These are phyloP conservation scores for Penicillium silybi DNA, from an alignment of 495 filamentous ascomycete species.

Conservation along the genomic window DNA sequence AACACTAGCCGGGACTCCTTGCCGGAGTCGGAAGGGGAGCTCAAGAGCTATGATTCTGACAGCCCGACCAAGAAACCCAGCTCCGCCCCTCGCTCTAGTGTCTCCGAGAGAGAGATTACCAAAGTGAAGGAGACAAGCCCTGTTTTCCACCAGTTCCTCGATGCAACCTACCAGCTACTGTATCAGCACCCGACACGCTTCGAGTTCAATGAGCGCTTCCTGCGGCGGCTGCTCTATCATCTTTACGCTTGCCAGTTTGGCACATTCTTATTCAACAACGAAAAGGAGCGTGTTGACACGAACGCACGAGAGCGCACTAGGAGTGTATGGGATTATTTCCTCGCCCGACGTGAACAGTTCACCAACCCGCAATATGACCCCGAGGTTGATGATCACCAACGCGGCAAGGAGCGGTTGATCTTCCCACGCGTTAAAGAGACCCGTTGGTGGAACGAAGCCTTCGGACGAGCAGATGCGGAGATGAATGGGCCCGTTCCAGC, in stretches of 20 bases:
- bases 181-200: conserved; percentile 86
- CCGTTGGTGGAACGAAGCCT: conserved; percentile 89
- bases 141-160: conserved; percentile 97
- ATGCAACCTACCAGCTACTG: conserved; percentile 88
- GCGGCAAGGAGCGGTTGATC: conserved; percentile 76
- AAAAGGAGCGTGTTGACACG: conserved; percentile 80
- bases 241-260: conserved; percentile 96
- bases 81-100: conserved; percentile 33
- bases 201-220: conserved; percentile 95
- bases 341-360: conserved; percentile 73
- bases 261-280: conserved; percentile 92
- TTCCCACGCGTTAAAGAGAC: conserved; percentile 67
- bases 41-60: conserved; percentile 51
- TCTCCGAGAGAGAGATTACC: conserved; percentile 52
- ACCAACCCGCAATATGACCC: conserved; percentile 75
- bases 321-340: conserved; percentile 95
- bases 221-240: conserved; percentile 87
- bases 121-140: conserved; percentile 87
- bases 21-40: conserved; percentile 57
- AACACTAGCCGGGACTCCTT: conserved; percentile 64
- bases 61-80: conserved; percentile 40
- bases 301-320: conserved; percentile 68
- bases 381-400: conserved; percentile 68
- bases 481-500: conserved; percentile 71
- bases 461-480: conserved; percentile 78